These are phyloP conservation scores for Plenodomus biglobosus DNA, from an alignment of 2,329 filamentous ascomycete species.

Conservation along the genomic window DNA sequence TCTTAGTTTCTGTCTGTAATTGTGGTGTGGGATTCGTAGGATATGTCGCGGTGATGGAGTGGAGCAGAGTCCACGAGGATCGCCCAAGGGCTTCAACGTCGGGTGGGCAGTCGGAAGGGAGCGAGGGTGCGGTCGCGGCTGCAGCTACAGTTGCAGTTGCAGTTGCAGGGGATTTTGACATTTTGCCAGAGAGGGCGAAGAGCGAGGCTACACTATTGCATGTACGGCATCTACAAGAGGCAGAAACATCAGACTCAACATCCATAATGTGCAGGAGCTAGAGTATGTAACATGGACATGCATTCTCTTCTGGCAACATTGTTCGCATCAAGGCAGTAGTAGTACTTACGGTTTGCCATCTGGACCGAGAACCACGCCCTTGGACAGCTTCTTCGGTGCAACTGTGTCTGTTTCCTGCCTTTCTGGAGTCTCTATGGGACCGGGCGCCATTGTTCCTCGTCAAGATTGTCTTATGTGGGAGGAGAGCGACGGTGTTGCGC, in stretches of 20 bases:
- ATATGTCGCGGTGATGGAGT: constrained; percentile 87
- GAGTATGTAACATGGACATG: too few species aligned
- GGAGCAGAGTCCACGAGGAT: constrained; percentile 88
- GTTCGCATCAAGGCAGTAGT: too few species aligned
- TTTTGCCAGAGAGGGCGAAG: constrained; percentile 55
- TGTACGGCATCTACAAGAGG: constrained; percentile 62
- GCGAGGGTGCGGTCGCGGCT: constrained; percentile 34
- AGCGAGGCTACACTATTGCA: constrained; percentile 66
- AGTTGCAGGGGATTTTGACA: constrained; percentile 38
- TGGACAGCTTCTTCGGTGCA: constrained; percentile 60
- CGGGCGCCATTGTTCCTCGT: constrained; percentile 23
- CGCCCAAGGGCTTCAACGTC: constrained; percentile 87
- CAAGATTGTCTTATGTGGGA: not conserved
- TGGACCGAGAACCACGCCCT: constrained; percentile 73
- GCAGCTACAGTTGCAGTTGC: constrained; percentile 37
- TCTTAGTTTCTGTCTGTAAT: constrained; percentile 74
- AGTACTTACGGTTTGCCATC: constrained; percentile 79
- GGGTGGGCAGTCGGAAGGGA: constrained; percentile 74
- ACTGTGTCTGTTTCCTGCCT: constrained; percentile 32
- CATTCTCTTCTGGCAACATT: too few species aligned
- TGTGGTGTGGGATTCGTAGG: constrained; percentile 66
- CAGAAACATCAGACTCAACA: constrained; percentile 1
- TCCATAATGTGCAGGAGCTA: too few species aligned
- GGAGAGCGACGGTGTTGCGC: not conserved
- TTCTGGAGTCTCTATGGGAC: constrained; percentile 23